A percentile compares a stretch with the other conserved stretches of the same genome.
phyloP scores from a whole-genome alignment of 1,139 yeast species.

The Meyerozyma carpophila region DNA sequence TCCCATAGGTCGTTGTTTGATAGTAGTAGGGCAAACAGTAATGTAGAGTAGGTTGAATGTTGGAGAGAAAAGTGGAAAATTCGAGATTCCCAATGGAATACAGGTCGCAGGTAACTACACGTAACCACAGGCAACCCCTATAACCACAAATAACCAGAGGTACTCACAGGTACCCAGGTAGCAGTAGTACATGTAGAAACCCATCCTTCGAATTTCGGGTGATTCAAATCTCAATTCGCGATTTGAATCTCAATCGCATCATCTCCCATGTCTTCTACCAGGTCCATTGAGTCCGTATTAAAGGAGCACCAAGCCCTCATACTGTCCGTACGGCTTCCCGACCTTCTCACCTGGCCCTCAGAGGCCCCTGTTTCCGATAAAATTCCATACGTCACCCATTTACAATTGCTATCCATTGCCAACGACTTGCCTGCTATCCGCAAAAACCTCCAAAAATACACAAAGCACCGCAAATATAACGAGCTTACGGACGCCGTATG shows the following conservation, averaged over 20 bases:
- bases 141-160: too few species aligned
- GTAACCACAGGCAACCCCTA: too few species aligned
- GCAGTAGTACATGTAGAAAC: too few species aligned
- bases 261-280: neutral
- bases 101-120: too few species aligned
- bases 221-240: neutral
- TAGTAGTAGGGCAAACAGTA: slow-evolving; percentile 15
- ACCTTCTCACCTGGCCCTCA: neutral
- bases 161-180: too few species aligned
- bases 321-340: neutral
- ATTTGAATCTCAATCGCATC: neutral
- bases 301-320: neutral
- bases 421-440: neutral
- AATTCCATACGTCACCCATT: neutral
- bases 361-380: too few species aligned
- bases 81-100: too few species aligned
- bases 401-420: neutral
- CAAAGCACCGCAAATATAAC: neutral
- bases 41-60: neutral
- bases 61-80: neutral
- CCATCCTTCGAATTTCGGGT: too few species aligned
- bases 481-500: neutral
- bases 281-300: neutral
- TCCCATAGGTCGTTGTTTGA: slow-evolving; percentile 13
- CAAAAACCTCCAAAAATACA: neutral